Conservation (phyloP, 306 rosid genomes). For the Alnus rubra region DNA sequence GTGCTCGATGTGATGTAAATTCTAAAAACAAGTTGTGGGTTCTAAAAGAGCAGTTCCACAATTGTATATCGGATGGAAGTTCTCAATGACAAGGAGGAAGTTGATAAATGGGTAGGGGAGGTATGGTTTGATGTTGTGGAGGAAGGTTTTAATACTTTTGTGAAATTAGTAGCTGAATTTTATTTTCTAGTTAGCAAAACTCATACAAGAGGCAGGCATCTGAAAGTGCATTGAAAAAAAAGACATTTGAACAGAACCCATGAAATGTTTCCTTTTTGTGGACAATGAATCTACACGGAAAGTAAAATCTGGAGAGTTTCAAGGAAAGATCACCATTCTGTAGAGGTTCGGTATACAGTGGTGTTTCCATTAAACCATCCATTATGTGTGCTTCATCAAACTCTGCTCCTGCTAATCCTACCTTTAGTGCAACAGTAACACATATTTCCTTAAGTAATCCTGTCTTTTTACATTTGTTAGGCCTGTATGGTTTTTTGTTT, state of each 20-base stretch:
- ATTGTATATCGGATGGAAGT: too few species aligned
- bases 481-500: not conserved
- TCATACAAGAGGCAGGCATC: too few species aligned
- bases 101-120: too few species aligned
- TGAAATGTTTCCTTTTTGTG: not conserved
- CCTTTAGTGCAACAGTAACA: not conserved
- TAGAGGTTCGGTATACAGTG: not conserved
- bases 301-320: not conserved
- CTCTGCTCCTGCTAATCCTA: not conserved
- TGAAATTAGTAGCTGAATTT: not conserved
- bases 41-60: too few species aligned
- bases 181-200: not conserved
- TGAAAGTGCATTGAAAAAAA: too few species aligned
- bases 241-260: not conserved
- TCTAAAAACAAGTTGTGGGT: too few species aligned
- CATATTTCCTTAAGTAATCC: not conserved
- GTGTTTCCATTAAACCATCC: not conserved
- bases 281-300: not conserved
- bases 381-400: not conserved
- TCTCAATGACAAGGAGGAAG: too few species aligned
- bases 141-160: too few species aligned
- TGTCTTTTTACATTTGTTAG: too few species aligned
- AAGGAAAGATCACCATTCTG: not conserved
- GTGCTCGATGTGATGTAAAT: too few species aligned
- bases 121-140: too few species aligned